Conservation (phyloP, 2,329 filamentous ascomycete species). For the Ceratocystis lukuohia region DNA sequence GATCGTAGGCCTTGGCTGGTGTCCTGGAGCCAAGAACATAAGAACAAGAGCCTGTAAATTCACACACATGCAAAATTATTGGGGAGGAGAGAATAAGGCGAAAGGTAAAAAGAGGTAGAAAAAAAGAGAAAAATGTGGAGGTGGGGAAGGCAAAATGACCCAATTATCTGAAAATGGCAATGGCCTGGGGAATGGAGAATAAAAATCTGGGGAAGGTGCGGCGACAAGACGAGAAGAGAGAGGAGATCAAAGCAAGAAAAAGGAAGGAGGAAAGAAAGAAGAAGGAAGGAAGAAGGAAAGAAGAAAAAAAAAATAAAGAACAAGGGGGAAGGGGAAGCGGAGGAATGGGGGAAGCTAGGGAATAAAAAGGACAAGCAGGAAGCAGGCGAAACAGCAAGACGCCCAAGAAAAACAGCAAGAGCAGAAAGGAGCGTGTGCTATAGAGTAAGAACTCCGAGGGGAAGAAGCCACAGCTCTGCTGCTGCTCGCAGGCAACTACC, state of each 20-base stretch:
- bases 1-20: not conserved
- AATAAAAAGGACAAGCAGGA: constrained; percentile 8
- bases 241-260: constrained; percentile 1
- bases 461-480: constrained; percentile 4
- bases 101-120: not conserved
- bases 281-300: constrained; percentile 6
- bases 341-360: constrained; percentile 3
- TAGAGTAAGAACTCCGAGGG: not conserved
- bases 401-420: not conserved
- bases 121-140: constrained; percentile 6
- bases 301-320: constrained; percentile 7
- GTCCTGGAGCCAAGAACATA: not conserved
- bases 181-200: not conserved
- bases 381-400: not conserved
- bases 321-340: not conserved
- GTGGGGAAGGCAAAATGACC: constrained; percentile 6
- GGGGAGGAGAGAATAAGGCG: not conserved
- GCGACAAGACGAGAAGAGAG: not conserved
- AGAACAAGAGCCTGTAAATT: not conserved
- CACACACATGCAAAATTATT: not conserved
- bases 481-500: not conserved
- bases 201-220: constrained; percentile 11
- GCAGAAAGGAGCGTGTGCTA: not conserved
- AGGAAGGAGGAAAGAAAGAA: not conserved
- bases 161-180: constrained; percentile 4